These are phyloP conservation scores for Sclerotinia nivalis DNA, from an alignment of 2,329 filamentous ascomycete species.

Conservation along the genomic window DNA sequence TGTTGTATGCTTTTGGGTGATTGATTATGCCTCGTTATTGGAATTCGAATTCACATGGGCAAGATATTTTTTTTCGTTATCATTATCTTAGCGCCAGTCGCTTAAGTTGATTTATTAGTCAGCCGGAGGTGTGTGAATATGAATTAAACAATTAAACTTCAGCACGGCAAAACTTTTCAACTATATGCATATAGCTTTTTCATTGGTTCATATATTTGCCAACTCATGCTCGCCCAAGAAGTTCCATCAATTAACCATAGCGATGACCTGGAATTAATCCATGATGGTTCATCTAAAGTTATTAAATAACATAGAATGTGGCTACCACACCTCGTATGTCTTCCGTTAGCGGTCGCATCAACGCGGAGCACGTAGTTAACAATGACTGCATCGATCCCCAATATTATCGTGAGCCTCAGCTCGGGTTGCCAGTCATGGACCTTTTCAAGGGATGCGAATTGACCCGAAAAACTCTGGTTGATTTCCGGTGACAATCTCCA, in stretches of 20 bases:
- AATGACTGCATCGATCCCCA: slow-evolving; percentile 8
- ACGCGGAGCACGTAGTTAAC: slow-evolving; percentile 19
- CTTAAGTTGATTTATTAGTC: not conserved
- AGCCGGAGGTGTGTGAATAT: not conserved
- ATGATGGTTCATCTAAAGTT: slow-evolving; percentile 11
- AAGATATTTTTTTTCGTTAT: slow-evolving; percentile 20
- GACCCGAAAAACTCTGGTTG: not conserved
- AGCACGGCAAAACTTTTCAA: slow-evolving; percentile 3
- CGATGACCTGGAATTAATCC: slow-evolving; percentile 20
- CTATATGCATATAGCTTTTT: slow-evolving; percentile 5
- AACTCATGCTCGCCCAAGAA: slow-evolving; percentile 16
- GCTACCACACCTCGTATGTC: slow-evolving; percentile 4
- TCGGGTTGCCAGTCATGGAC: not conserved
- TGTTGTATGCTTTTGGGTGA: not conserved
- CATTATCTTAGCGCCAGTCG: slow-evolving; percentile 24
- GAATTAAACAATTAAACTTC: not conserved
- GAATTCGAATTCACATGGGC: not conserved
- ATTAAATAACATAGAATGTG: slow-evolving; percentile 6
- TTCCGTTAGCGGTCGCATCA: slow-evolving; percentile 13
- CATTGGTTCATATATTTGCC: slow-evolving; percentile 10
- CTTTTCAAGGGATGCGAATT: not conserved
- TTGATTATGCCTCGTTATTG: slow-evolving; percentile 8
- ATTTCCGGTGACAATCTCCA: not conserved
- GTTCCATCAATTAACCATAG: slow-evolving; percentile 5
- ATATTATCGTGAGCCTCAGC: slow-evolving; percentile 14